Evolutionary conservation across 352 stramenopile species (phyloP).

Genomic region (Phytopythium helicoides): DNA sequence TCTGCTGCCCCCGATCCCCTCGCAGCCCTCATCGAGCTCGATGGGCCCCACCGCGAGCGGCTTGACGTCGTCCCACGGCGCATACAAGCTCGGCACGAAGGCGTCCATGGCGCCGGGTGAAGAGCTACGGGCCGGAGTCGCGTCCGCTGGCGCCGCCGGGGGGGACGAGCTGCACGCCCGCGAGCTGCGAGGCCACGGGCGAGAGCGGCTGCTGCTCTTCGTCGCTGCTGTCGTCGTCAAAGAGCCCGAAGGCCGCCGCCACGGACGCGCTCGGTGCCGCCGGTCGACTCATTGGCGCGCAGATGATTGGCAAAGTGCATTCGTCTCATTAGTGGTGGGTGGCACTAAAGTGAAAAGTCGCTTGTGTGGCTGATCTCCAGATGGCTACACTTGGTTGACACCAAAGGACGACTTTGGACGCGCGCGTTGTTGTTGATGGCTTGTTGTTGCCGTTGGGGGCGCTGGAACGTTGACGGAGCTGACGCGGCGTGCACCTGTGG

Average conservation of each 20-base stretch:
- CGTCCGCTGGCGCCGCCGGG: slow-evolving; percentile 2
- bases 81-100: slow-evolving; percentile 40
- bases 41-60: slow-evolving; percentile 85
- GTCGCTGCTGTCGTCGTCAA: slow-evolving; percentile 81
- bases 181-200: slow-evolving; percentile 17
- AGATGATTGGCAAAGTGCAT: too few relatives aligned
- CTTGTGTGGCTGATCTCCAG: not conserved
- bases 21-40: slow-evolving; percentile 51
- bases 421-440: too few relatives aligned
- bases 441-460: too few relatives aligned
- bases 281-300: slow-evolving; percentile 12
- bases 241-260: slow-evolving; percentile 76
- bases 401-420: too few relatives aligned
- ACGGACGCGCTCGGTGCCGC: slow-evolving; percentile 46
- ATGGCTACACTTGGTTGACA: slow-evolving; percentile 1
- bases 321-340: too few relatives aligned
- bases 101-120: not conserved
- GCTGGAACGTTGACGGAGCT: too few relatives aligned
- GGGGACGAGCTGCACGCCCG: slow-evolving; percentile 16
- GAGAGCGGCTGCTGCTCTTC: slow-evolving; percentile 23
- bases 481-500: too few relatives aligned
- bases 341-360: too few relatives aligned
- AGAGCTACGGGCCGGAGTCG: not conserved
- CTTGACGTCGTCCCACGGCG: slow-evolving; percentile 71
- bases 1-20: slow-evolving; percentile 70